Conservation (phyloP, 2,329 filamentous ascomycete species). For the Sordariomycetes sp. region DNA sequence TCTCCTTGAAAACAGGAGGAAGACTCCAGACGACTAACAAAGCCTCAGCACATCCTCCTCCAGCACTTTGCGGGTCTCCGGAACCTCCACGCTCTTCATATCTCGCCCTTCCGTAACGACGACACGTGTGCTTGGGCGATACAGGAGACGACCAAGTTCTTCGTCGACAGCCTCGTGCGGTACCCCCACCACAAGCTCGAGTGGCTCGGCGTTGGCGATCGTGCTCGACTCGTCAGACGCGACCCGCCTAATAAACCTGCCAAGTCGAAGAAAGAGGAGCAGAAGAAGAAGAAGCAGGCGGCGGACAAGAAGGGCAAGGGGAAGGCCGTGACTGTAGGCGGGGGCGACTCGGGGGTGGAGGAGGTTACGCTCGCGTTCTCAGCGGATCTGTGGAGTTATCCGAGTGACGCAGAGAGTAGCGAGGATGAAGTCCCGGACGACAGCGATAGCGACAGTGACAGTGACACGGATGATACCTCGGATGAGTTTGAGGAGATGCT, state of each 20-base stretch:
- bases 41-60: constrained; percentile 43
- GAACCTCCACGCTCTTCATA: constrained; percentile 43
- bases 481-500: constrained; percentile 7
- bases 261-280: neutral
- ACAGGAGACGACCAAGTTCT: constrained; percentile 46
- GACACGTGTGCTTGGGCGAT: constrained; percentile 47
- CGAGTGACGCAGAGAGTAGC: neutral
- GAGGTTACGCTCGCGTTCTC: neutral
- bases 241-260: neutral
- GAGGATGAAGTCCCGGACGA: constrained; percentile 1
- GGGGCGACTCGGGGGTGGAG: neutral
- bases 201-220: constrained; percentile 44
- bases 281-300: constrained; percentile 9
- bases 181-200: constrained; percentile 44
- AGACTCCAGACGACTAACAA: constrained; percentile 2
- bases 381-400: neutral
- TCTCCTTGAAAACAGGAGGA: neutral
- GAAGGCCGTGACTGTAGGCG: constrained; percentile 5
- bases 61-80: constrained; percentile 36
- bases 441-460: constrained; percentile 4
- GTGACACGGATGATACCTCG: neutral
- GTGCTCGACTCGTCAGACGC: neutral
- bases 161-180: constrained; percentile 46
- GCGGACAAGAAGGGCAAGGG: constrained; percentile 12
- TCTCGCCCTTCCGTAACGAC: constrained; percentile 41